Evolutionary conservation across 2,329 filamentous ascomycete genomes (phyloP), one percentile per base, ranked within the genome.

Genomic region (Colletotrichum aenigma): DNA sequence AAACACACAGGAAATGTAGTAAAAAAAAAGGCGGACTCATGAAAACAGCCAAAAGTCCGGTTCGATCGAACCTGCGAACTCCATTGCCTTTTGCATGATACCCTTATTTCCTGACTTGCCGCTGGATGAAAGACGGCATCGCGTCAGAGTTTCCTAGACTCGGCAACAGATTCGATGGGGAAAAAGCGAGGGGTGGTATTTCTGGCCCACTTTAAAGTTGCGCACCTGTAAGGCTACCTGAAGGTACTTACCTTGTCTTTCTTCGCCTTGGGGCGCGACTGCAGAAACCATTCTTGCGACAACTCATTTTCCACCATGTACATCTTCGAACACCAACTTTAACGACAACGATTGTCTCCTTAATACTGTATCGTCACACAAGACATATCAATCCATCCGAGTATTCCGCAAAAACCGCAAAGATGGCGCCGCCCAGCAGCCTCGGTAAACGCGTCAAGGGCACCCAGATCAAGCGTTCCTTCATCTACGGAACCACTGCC

Each of bases 401-500:
- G 21, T 38, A 13, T 24, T n/a, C 38, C 26, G 16, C 43, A 2
- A 30, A 15, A 34, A 16, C 12, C 15, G 18, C 38, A 72, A 76
- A 71, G 70, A 93, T 93, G 92, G 91, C 91, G 70, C 91, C 91
- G 18, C 88, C 90, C 15, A 89, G 89, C 78, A 87, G 86, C 77
- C 85, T 89, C 26, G 90, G 90, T 74, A 93, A 93, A 83, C 91
- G 92, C 82, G 89, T 92, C 79, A 93, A 94, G 82, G 89, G 91
- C 81, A 88, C 89, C 66, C 90, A 95, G 86, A 87, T 93, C 76
- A 90, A 86, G 79, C 89, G 92, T 15, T 92, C 92, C 34, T 93
- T 93, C 82, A 87, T 96, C 78, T 95, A 94, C 84, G 95, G 95
- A 83, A 95, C 93, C 77, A 95, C 97, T 77, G 95, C 96, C 24